Base-by-base conservation (phyloP, 768 basidiomycete species). In the Termitomyces sp. region DNA sequence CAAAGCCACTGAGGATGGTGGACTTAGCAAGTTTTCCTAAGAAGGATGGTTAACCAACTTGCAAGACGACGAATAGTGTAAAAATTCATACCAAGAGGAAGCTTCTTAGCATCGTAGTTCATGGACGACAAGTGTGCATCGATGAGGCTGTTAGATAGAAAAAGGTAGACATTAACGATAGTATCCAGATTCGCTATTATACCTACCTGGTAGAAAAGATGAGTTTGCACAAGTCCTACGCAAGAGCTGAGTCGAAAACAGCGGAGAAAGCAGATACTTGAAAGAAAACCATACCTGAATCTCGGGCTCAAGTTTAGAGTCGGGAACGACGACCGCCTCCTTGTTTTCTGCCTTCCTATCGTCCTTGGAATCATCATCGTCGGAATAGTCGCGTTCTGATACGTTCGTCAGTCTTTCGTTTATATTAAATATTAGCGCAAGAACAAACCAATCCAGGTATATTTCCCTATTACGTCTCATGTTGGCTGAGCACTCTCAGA, bases 81-180 rank as follows among this genome's bases (percentile, higher is more conserved):
- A 53, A n/a, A 10, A 18, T 13, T 47, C 61, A 46, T 66, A 77
- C 83, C 84, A 18, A 85, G 77, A 16, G 84, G 84, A 24, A 85
- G 74, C 63, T 85, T 86, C 63, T 79, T 79, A 4, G 84, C 84
- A 64, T 86, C 84, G 59, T 86, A 86, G 60, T 85, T 84, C 81
- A 86, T 83, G 6, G 81, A 80, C 16, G 80, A 79, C 64, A 86
- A 67, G 44, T 77, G 74, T 0, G 80, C 81, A 49, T 80, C 76
- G 24, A 85, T 80, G 58, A 84, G 63, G 26, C 82, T 83, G 57
- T 49, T 35, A 20, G 16, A 24, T 12, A 24, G 18, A 20, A 44
- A 44, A 28, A 38, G n/a, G 61, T 35, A 42, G 16, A 52, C 16
- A 48, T 24, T 5, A 28, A 24, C 8, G 45, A 24, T 12, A 13